Evolutionary conservation across 2,329 filamentous ascomycete genomes (phyloP).

Genomic region (Hypoxylon rubiginosum): DNA sequence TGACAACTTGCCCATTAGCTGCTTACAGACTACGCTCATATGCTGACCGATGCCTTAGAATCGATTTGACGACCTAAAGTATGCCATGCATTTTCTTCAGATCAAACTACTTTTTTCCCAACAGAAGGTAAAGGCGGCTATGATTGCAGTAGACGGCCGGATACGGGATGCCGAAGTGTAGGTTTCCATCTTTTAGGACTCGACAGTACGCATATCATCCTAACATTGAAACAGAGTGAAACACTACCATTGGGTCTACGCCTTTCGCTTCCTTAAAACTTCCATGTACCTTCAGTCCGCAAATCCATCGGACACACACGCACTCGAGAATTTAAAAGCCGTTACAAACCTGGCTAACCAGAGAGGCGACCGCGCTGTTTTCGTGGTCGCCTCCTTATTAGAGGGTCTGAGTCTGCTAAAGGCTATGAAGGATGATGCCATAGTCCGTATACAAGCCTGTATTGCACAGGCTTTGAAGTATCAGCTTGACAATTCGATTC

Average conservation of each 20-base stretch:
- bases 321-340: slow-evolving; percentile 76
- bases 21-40: slow-evolving; percentile 1
- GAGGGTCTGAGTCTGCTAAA: slow-evolving; percentile 79
- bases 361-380: slow-evolving; percentile 73
- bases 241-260: slow-evolving; percentile 80
- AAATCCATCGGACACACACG: slow-evolving; percentile 71
- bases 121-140: slow-evolving; percentile 77
- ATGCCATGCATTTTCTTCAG: slow-evolving; percentile 81
- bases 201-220: slow-evolving; percentile 16
- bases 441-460: slow-evolving; percentile 79
- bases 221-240: slow-evolving; percentile 61
- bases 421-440: slow-evolving; percentile 72
- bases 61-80: slow-evolving; percentile 76
- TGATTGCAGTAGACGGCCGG: slow-evolving; percentile 78
- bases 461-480: slow-evolving; percentile 80
- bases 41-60: slow-evolving; percentile 59
- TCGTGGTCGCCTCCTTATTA: slow-evolving; percentile 74
- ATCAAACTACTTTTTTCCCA: slow-evolving; percentile 76
- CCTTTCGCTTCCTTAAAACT: slow-evolving; percentile 80
- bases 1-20: slow-evolving; percentile 20
- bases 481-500: slow-evolving; percentile 74
- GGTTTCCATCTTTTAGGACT: slow-evolving; percentile 46
- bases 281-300: slow-evolving; percentile 75
- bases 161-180: slow-evolving; percentile 77
- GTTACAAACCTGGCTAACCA: slow-evolving; percentile 71